These are phyloP conservation scores for Cardamine chenopodiifolia DNA, from an alignment of 345 rosid genomes.

Conservation along the genomic window DNA sequence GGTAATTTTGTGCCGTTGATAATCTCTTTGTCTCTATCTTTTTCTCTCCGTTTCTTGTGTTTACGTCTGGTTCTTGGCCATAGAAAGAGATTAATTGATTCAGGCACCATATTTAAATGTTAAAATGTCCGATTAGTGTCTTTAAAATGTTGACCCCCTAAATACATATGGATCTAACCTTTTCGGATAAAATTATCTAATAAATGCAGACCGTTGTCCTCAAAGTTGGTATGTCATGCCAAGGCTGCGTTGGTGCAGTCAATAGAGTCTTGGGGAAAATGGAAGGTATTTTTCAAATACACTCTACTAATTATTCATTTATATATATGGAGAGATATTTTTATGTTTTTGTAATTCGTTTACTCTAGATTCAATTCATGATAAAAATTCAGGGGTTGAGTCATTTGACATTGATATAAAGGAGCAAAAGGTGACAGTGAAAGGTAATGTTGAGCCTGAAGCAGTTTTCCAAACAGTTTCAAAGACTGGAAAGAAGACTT, in stretches of 20 bases:
- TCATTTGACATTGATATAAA: slow-evolving; percentile 72
- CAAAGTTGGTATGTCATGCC: slow-evolving; percentile 89
- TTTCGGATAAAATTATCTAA: not conserved
- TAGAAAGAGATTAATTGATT: not conserved
- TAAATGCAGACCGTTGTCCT: slow-evolving; percentile 74
- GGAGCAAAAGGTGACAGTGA: slow-evolving; percentile 92
- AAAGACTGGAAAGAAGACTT: slow-evolving; percentile 84
- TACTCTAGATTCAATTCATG: not conserved
- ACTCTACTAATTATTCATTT: not conserved
- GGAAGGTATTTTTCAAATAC: slow-evolving; percentile 62
- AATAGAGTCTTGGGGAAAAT: slow-evolving; percentile 84
- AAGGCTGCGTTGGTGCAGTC: slow-evolving; percentile 88
- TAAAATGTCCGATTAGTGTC: not conserved
- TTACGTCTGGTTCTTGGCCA: slow-evolving; percentile 5
- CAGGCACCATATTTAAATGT: not conserved
- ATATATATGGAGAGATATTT: not conserved
- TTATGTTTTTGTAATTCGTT: not conserved
- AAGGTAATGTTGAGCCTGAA: slow-evolving; percentile 81
- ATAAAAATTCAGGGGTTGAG: slow-evolving; percentile 64
- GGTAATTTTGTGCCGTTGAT: slow-evolving; percentile 19
- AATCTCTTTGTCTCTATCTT: not conserved
- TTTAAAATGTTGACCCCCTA: not conserved
- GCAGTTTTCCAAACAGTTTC: slow-evolving; percentile 86
- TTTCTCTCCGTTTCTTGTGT: not conserved
- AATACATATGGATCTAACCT: not conserved